Conservation (phyloP, 2,329 filamentous ascomycete genomes). For the Botrytis galanthina region DNA sequence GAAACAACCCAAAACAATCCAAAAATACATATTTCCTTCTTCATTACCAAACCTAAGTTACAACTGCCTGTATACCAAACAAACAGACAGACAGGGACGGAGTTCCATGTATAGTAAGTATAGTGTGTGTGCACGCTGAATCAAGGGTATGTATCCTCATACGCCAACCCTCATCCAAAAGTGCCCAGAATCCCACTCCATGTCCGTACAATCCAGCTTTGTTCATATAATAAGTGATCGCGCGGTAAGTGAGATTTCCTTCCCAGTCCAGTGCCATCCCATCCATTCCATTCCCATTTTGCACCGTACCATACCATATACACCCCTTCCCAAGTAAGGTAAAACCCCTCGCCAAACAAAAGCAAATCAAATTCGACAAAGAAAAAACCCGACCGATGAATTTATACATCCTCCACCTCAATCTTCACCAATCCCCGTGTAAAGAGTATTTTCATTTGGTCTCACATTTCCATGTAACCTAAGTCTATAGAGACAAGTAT, state of each 20-base stretch:
- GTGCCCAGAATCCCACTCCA: neutral
- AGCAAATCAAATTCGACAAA: neutral
- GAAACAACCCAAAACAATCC: neutral
- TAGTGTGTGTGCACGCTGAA: neutral
- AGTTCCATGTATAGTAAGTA: neutral
- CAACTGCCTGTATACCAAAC: neutral
- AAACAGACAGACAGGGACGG: neutral
- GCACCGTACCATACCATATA: conserved; percentile 7
- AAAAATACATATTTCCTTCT: neutral
- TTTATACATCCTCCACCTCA: neutral
- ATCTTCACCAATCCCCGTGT: neutral
- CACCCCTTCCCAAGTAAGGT: neutral
- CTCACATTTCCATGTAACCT: conserved; percentile 49
- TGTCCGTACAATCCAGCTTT: neutral
- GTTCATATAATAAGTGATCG: neutral
- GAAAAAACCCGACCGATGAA: neutral
- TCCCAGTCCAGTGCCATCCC: too few relatives aligned
- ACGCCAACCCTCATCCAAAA: neutral
- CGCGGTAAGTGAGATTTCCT: neutral
- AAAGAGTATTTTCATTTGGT: neutral
- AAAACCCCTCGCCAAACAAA: neutral
- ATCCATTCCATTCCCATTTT: neutral
- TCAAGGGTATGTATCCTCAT: neutral
- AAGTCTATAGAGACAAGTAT: conserved; percentile 67
- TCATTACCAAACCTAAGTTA: neutral